A percentile compares a stretch with the other conserved stretches of the same genome.
Conservation (phyloP, 2,329 filamentous ascomycete species). For the Saccharata proteae region DNA sequence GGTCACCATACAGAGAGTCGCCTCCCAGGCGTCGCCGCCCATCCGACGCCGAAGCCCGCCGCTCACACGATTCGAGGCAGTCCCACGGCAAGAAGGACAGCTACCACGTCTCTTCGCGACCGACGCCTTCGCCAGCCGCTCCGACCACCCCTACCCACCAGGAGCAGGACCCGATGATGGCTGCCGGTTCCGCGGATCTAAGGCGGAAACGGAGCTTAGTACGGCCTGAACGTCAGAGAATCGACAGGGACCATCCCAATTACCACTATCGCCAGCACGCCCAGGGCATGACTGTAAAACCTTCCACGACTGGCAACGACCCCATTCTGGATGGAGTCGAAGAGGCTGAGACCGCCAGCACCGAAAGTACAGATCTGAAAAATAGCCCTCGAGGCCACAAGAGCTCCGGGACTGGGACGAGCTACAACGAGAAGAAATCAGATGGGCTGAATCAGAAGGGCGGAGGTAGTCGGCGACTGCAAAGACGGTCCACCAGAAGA, state of each 20-base stretch:
- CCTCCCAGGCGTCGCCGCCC: conserved; percentile 55
- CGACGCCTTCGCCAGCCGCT: conserved; percentile 34
- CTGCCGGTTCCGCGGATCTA: conserved; percentile 37
- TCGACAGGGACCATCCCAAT: conserved; percentile 80
- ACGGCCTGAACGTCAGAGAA: conserved; percentile 73
- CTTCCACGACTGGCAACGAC: conserved; percentile 87
- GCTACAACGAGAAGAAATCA: conserved; percentile 26
- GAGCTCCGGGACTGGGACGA: conserved; percentile 7
- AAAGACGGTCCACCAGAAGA: conserved; percentile 55
- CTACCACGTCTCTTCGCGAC: conserved; percentile 26
- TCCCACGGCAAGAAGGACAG: conserved; percentile 27
- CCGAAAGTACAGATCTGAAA: conserved; percentile 51
- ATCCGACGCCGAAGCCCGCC: conserved; percentile 58
- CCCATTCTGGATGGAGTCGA: conserved; percentile 64
- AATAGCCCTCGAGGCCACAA: conserved; percentile 32
- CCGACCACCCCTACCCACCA: conserved; percentile 11
- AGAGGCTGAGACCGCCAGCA: conserved; percentile 42
- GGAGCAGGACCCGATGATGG: conserved; percentile 44
- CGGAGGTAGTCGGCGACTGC: conserved; percentile 22
- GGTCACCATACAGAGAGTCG: conserved; percentile 52
- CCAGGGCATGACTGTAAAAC: conserved; percentile 78
- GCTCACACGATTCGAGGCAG: conserved; percentile 21
- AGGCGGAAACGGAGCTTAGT: conserved; percentile 77
- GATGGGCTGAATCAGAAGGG: conserved; percentile 20
- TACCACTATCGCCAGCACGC: conserved; percentile 95